Percentiles rank a stretch among this genome's conserved stretches.
These are phyloP conservation scores for Cryptococcus sp. DNA, from an alignment of 1,284 basidiomycete genomes.

Conservation along the genomic window DNA sequence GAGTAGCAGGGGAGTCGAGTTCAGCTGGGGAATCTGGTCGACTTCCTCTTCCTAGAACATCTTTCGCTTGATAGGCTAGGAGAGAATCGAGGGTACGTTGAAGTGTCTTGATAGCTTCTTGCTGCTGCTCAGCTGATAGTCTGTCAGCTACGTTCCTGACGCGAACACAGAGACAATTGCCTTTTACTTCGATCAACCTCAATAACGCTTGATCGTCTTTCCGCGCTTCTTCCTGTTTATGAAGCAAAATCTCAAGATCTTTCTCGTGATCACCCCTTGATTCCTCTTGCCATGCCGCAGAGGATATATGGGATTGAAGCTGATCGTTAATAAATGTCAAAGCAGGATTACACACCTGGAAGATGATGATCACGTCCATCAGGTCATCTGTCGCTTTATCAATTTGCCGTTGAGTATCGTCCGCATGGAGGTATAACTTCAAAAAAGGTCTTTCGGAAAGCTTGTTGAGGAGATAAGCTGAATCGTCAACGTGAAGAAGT, in stretches of 20 bases:
- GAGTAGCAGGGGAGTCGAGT: not conserved
- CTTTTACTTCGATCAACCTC: constrained; percentile 48
- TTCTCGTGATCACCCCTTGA: constrained; percentile 51
- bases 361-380: constrained; percentile 54
- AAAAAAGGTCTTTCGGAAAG: constrained; percentile 65
- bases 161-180: constrained; percentile 4
- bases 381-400: constrained; percentile 56
- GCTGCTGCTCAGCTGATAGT: constrained; percentile 58
- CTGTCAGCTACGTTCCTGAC: not conserved
- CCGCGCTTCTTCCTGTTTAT: constrained; percentile 58
- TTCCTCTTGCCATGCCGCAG: constrained; percentile 25
- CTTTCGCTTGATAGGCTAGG: not conserved
- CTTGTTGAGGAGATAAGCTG: constrained; percentile 39
- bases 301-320: constrained; percentile 22
- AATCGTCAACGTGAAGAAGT: constrained; percentile 17
- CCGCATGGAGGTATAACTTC: constrained; percentile 63
- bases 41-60: not conserved
- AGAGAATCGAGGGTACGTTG: constrained; percentile 59
- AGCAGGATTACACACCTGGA: constrained; percentile 47
- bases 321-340: constrained; percentile 5
- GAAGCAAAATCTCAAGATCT: constrained; percentile 59
- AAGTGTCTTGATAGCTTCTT: constrained; percentile 71
- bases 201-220: constrained; percentile 62
- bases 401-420: constrained; percentile 20
- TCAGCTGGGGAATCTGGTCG: not conserved